Evolutionary conservation across 2,329 filamentous ascomycete genomes (phyloP), one percentile per base, ranked within the genome.

Genomic region (Colletotrichum viniferum): DNA sequence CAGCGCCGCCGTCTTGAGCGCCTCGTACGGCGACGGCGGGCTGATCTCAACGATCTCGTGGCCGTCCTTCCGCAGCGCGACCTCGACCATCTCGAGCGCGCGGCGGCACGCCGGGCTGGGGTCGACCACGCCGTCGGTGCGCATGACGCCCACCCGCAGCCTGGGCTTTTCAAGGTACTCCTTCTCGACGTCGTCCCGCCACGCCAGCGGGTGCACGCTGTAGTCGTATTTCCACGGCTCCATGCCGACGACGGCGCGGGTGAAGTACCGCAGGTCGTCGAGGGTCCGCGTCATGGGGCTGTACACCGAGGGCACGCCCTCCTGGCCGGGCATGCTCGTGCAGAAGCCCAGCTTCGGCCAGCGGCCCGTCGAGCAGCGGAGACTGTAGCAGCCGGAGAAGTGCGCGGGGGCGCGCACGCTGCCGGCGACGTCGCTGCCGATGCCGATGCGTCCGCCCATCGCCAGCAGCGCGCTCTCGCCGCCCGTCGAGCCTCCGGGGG

Each of bases 241-340:
- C 92, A 97, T 96, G 66, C 91, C 86, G 71, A 98, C 90, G 70
- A 98, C 86, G 9, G 92, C 90, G 68, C 92, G 92, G 5, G 95
- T 94, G 83, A 98, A 98, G 85, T 98, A 98, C 1, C 90, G 90
- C 76, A 98, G 86, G 81, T 98, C 96, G 77, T 92, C 90, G 74
- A 98, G 85, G 0, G 96, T 98, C 69, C 96, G 90, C 4, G 96
- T 92, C 96, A 98, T 98, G 7, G 96, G 96, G 73, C 94, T 96
- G 85, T 96, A 98, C 24, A 98, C 95, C 77, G 94, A 95, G 1
- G 95, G 92, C 36, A 98, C 92, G 1, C 96, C 96, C 82, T 98
- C 96, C 82, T 98, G 96, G 0, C 96, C 96, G 0, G 94, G 92
- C 95, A 98, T 98, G 79, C 94, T 96, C 1, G 96, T 98, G 76